phyloP scores from a whole-genome alignment of 305 asterid genomes.

The Fraxinus nigra region DNA sequence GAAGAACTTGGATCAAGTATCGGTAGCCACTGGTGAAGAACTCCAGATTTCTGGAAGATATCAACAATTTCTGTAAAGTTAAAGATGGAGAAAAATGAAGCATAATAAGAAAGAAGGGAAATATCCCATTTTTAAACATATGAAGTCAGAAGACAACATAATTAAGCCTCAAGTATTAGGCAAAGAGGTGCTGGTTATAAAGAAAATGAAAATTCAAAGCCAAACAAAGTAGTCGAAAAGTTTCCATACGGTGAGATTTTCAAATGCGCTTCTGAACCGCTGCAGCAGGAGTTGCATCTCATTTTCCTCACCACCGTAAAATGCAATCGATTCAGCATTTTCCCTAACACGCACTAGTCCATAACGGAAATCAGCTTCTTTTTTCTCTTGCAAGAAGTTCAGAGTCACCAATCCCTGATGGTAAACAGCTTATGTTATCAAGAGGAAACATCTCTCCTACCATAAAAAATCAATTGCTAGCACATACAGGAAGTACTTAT shows the following conservation, averaged over 20 bases:
- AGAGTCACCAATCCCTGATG: slow-evolving; percentile 71
- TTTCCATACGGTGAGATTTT: slow-evolving; percentile 64
- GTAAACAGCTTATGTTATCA: slow-evolving; percentile 11
- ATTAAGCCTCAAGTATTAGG: not conserved
- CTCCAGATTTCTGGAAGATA: slow-evolving; percentile 91
- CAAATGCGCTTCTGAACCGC: slow-evolving; percentile 78
- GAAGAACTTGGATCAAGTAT: slow-evolving; percentile 89
- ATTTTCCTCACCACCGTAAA: slow-evolving; percentile 84
- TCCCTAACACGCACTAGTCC: slow-evolving; percentile 89
- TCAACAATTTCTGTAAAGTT: slow-evolving; percentile 69
- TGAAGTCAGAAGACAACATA: not conserved
- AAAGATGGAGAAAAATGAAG: slow-evolving; percentile 26
- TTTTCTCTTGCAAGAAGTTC: slow-evolving; percentile 88
- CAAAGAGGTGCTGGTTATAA: not conserved
- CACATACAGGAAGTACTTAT: not conserved
- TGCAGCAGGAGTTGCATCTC: slow-evolving; percentile 71
- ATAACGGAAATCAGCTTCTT: slow-evolving; percentile 89
- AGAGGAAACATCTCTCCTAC: slow-evolving; percentile 3
- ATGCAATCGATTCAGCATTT: slow-evolving; percentile 91
- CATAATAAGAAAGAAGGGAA: slow-evolving; percentile 11
- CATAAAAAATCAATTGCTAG: not conserved
- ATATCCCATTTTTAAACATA: slow-evolving; percentile 7
- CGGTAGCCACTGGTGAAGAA: slow-evolving; percentile 94
- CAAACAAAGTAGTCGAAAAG: slow-evolving; percentile 11
- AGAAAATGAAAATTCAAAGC: slow-evolving; percentile 5